A percentile compares a stretch with the other conserved stretches of the same genome.
Evolutionary conservation across 768 basidiomycete species (phyloP).

Genomic region (Pholiota molesta): DNA sequence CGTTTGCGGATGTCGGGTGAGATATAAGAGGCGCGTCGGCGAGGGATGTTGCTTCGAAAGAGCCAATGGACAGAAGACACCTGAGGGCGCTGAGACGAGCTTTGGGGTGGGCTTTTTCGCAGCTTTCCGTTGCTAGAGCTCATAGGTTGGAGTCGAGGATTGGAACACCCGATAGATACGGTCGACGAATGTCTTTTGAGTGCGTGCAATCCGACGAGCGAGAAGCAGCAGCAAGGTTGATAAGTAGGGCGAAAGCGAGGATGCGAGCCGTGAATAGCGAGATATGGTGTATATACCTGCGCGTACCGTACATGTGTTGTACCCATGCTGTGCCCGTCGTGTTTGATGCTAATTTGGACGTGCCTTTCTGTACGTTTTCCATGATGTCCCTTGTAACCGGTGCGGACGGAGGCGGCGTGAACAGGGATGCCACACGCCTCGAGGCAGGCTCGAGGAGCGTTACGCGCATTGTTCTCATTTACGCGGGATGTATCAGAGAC

Average conservation of each 20-base stretch:
- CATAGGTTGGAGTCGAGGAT: constrained; percentile 18
- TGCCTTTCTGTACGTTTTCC: constrained; percentile 23
- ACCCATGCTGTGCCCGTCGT: constrained; percentile 20
- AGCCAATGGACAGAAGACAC: constrained; percentile 66
- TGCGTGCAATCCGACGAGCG: constrained; percentile 3
- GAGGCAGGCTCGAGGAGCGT: constrained; percentile 16
- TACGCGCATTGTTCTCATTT: constrained; percentile 4
- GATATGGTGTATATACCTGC: constrained; percentile 27
- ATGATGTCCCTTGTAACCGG: constrained; percentile 13
- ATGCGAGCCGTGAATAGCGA: constrained; percentile 21
- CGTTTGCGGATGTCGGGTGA: constrained; percentile 65
- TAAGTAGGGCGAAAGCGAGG: constrained; percentile 16
- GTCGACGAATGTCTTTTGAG: constrained; percentile 9
- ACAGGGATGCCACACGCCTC: constrained; percentile 9
- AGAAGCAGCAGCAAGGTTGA: constrained; percentile 5
- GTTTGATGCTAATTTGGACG: constrained; percentile 21
- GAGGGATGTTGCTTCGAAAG: constrained; percentile 74
- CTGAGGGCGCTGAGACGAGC: constrained; percentile 20
- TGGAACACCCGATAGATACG: constrained; percentile 11
- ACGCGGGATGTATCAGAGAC: not conserved
- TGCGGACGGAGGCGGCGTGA: constrained; percentile 1
- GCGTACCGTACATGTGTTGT: constrained; percentile 27
- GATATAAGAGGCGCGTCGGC: constrained; percentile 60
- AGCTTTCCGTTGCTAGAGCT: constrained; percentile 28
- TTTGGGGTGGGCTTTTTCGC: constrained; percentile 20